Base-by-base conservation (phyloP, 495 filamentous ascomycete genomes). In the Bacidia gigantensis region DNA sequence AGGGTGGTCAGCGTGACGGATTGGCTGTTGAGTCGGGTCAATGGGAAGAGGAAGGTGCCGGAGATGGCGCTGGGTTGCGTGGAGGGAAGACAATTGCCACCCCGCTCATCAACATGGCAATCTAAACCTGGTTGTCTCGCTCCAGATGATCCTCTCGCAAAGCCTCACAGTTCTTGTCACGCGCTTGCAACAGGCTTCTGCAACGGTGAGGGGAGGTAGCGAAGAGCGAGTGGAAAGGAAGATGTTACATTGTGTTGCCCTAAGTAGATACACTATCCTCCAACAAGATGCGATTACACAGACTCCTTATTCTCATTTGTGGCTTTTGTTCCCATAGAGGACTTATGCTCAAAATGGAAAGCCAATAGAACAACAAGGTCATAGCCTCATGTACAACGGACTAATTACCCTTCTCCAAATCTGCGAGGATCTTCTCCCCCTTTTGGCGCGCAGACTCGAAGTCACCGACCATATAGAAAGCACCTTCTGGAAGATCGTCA, bases 371-470 rank as follows among this genome's bases (percentile, higher is more conserved):
- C 7, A 35, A 7, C 29, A 14, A n/a, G n/a, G n/a, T n/a, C n/a
- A n/a, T n/a, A n/a, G n/a, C n/a, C n/a, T n/a, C 29, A 35, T 14
- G 29, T 35, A n/a, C n/a, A n/a, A n/a, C n/a, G n/a, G n/a, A 42
- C 56, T 61, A 61, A n/a, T 26, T 46, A 12, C 29, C n/a, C 29
- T 57, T 77, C 76, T 92, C 86, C 58, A 98, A 74, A 66, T 96
- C 92, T 60, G 92, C 89, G 71, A 97, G 72, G 75, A 98, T 95
- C 88, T 96, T 95, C 82, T 95, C 89, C 72, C 92, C 92, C 87
- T 98, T 98, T 64, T 77, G 83, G 65, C 86, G 83, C 48, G 90
- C 92, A 58, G 86, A 87, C 61, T 87, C 86, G 60, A 96, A 81
- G 75, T 93, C 86, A 62, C 92, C 92, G 69, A 98, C 92, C 92